These are phyloP conservation scores for Kuraishia hungarica DNA, from an alignment of 805 yeast species.

Conservation along the genomic window DNA sequence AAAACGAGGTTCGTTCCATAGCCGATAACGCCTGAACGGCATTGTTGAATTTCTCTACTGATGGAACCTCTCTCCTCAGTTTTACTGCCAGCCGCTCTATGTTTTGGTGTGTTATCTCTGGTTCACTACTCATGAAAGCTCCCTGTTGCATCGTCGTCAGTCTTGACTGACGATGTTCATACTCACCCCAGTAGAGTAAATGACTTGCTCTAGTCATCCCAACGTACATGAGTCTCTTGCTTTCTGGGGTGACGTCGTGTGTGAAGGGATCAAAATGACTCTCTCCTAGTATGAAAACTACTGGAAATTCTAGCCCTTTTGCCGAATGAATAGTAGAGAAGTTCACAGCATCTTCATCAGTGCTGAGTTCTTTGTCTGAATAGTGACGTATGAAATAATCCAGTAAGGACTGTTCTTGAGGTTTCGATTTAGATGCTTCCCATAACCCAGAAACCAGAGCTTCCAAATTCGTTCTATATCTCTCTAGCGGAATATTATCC, in stretches of 20 bases:
- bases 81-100: not conserved
- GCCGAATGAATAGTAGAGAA: slow-evolving; percentile 67
- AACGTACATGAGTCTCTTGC: slow-evolving; percentile 46
- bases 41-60: not conserved
- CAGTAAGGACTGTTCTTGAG: slow-evolving; percentile 15
- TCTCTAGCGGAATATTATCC: not conserved
- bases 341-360: slow-evolving; percentile 23
- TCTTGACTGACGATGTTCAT: slow-evolving; percentile 1
- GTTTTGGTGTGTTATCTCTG: not conserved
- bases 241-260: slow-evolving; percentile 14
- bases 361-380: slow-evolving; percentile 20
- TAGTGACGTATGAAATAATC: slow-evolving; percentile 32
- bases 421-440: not conserved
- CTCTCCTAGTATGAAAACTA: slow-evolving; percentile 42
- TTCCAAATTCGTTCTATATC: not conserved
- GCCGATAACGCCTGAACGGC: not conserved
- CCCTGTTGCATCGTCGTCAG: not conserved
- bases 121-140: not conserved
- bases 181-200: slow-evolving; percentile 28
- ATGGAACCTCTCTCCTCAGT: not conserved
- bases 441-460: not conserved
- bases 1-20: not conserved
- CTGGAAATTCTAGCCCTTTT: slow-evolving; percentile 67
- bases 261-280: slow-evolving; percentile 2
- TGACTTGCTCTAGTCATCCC: slow-evolving; percentile 58